A percentile compares a stretch with the other conserved stretches of the same genome.
Conservation (phyloP, 2,329 filamentous ascomycete genomes). For the Alternaria sp. region DNA sequence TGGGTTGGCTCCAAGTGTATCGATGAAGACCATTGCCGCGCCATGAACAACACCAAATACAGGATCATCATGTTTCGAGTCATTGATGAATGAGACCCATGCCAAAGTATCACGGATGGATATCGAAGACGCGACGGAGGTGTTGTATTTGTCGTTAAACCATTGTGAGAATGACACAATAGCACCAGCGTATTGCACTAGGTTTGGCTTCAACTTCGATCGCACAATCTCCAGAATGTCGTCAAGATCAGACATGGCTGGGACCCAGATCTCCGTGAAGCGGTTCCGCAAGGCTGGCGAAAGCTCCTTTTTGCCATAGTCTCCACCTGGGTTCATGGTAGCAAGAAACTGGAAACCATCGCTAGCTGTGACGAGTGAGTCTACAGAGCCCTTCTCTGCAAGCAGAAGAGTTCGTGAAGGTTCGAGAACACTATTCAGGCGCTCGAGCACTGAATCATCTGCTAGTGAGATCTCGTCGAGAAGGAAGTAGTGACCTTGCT, state of each 20-base stretch:
- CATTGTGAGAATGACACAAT: slow-evolving; percentile 91
- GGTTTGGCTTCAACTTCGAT: slow-evolving; percentile 70
- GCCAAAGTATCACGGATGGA: slow-evolving; percentile 92
- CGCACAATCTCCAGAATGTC: slow-evolving; percentile 88
- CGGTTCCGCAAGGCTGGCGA: slow-evolving; percentile 94
- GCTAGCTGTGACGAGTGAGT: slow-evolving; percentile 78
- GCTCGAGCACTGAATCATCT: slow-evolving; percentile 95
- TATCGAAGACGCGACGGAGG: slow-evolving; percentile 77
- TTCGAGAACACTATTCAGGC: slow-evolving; percentile 95
- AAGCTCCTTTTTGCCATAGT: slow-evolving; percentile 97
- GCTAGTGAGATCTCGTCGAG: slow-evolving; percentile 98
- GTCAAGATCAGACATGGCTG: slow-evolving; percentile 80
- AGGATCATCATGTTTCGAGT: slow-evolving; percentile 60
- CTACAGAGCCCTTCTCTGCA: slow-evolving; percentile 88
- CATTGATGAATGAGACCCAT: slow-evolving; percentile 93
- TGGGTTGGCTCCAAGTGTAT: slow-evolving; percentile 93
- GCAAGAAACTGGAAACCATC: slow-evolving; percentile 94
- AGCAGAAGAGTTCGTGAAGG: slow-evolving; percentile 84
- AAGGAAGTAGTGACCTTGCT: slow-evolving; percentile 85
- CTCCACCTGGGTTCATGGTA: slow-evolving; percentile 98
- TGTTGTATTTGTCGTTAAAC: slow-evolving; percentile 84
- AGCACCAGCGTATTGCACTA: slow-evolving; percentile 66
- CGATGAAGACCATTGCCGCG: slow-evolving; percentile 93
- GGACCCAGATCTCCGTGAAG: slow-evolving; percentile 99
- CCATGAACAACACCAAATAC: slow-evolving; percentile 75